Base-by-base conservation (phyloP, 306 rosid genomes). In the Boehmeria nivea region DNA sequence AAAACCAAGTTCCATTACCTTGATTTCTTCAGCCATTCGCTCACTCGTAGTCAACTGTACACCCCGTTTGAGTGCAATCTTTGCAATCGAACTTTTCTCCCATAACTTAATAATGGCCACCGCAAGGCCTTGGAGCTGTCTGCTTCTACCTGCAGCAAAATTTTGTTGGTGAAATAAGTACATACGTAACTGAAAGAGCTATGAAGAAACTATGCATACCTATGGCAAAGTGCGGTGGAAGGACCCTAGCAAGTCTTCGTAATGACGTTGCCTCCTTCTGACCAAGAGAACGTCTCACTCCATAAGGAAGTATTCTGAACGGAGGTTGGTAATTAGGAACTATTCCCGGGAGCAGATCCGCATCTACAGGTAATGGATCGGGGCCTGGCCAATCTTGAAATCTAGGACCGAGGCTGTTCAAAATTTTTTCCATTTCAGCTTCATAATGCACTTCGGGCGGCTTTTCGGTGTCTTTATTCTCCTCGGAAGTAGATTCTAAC, bases 11-110 rank as follows among this genome's bases (percentile, higher is more conserved):
- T 61, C 45, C 20, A 66, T 70, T 76, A 87, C 99, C 99, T 91
- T 91, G 70, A 91, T 70, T 24, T 91, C 96, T 68, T 91, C 99
- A 54, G 96, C 96, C 99, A 91, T 91, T 76, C 99, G 82, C 72
- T 91, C 99, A 60, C 96, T 91, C 51, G 99, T 87, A 51, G 96
- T 91, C 61, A 91, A 73, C 71, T 87, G 99, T 22, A 91, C 96
- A 60, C 99, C 96, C 44, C 99, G 93, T 77, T 91, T 91, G 63
- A 91, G 87, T n/a, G 93, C 94, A 75, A 91, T 62, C 76, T 87
- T 91, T 63, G 95, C 93, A 60, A 91, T 82, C 31, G 83, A 87
- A 69, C 95, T 87, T 72, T 63, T 74, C 62, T 84, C 93, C 99
- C 99, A 87, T 66, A 91, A 73, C 66, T 84, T 87, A 64, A 66